phyloP scores from a whole-genome alignment of 345 rosid genomes.

The Salix arbutifolia region DNA sequence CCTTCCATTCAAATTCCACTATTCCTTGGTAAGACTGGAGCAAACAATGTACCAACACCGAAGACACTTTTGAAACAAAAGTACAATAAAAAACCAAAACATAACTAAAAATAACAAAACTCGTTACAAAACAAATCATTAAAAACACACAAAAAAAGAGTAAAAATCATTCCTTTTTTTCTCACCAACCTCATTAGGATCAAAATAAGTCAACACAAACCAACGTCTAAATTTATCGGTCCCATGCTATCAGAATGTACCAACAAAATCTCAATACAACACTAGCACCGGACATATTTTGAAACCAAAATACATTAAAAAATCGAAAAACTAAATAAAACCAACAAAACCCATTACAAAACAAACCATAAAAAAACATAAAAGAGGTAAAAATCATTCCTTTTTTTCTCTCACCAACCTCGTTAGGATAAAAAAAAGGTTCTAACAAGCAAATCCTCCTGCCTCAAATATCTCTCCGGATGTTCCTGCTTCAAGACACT shows the following conservation, averaged over 20 bases:
- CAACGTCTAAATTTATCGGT: too few species aligned
- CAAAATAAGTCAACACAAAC: slow-evolving; percentile 50
- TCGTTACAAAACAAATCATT: background rate
- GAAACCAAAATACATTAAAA: too few species aligned
- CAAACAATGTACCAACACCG: background rate
- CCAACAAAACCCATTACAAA: too few species aligned
- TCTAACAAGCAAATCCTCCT: slow-evolving; percentile 95
- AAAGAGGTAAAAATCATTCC: too few species aligned
- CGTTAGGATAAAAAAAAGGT: background rate
- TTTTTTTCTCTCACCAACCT: too few species aligned
- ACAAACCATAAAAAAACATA: too few species aligned
- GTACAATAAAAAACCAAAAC: background rate
- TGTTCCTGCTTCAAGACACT: slow-evolving; percentile 96
- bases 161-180: background rate
- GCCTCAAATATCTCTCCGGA: slow-evolving; percentile 41
- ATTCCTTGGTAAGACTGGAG: background rate
- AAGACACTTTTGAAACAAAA: background rate
- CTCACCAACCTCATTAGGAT: slow-evolving; percentile 73
- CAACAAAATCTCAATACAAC: too few species aligned
- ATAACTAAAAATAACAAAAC: background rate
- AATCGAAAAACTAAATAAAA: too few species aligned
- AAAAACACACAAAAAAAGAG: background rate
- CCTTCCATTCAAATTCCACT: background rate
- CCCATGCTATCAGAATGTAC: too few species aligned
- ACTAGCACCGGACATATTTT: too few species aligned